phyloP scores from a whole-genome alignment of 768 basidiomycete species.

The Paxillus ammoniavirescens region DNA sequence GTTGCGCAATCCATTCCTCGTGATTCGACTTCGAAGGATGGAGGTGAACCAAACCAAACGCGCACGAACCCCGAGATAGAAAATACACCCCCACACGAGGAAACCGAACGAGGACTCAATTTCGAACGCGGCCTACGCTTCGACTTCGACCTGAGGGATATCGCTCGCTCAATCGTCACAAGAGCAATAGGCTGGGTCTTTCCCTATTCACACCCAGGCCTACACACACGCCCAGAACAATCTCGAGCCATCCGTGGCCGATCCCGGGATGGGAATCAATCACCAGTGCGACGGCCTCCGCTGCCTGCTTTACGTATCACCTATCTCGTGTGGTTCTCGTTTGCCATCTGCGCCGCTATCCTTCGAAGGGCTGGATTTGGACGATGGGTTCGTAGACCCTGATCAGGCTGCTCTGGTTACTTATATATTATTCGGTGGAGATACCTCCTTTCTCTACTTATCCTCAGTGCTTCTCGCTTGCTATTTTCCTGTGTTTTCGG shows the following conservation, averaged over 20 bases:
- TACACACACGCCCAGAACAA: neutral
- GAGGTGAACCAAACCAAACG: neutral
- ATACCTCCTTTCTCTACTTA: neutral
- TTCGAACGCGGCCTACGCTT: neutral
- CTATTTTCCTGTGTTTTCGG: neutral
- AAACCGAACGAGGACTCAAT: neutral
- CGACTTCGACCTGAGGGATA: slow-evolving; percentile 6
- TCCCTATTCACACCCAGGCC: slow-evolving; percentile 13
- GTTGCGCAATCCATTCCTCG: neutral
- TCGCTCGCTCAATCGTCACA: slow-evolving; percentile 15
- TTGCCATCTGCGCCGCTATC: slow-evolving; percentile 25
- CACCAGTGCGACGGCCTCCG: slow-evolving; percentile 5
- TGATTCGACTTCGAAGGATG: neutral
- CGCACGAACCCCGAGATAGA: neutral
- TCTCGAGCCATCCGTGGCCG: neutral
- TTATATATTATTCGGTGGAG: neutral
- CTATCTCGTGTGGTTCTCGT: slow-evolving; percentile 27
- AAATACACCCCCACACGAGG: neutral
- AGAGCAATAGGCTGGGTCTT: slow-evolving; percentile 24
- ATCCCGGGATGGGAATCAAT: neutral
- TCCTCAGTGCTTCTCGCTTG: neutral
- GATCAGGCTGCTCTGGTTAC: slow-evolving; percentile 3
- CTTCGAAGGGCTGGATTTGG: slow-evolving; percentile 26
- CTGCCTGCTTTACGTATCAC: slow-evolving; percentile 14
- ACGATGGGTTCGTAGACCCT: slow-evolving; percentile 21